Evolutionary conservation across 345 rosid genomes (phyloP).

Genomic region (Murraya koenigii): DNA sequence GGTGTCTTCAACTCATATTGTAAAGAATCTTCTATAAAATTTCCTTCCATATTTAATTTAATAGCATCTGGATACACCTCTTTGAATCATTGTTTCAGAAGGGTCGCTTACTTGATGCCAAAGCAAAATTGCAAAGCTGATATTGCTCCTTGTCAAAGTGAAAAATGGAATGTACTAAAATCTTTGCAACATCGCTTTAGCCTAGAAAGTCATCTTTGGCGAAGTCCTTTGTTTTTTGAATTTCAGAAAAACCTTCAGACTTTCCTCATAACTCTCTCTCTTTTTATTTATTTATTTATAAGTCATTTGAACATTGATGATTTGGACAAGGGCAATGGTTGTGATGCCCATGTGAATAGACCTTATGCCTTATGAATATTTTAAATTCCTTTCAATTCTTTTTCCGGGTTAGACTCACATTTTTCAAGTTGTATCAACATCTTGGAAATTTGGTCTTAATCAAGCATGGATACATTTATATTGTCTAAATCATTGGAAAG

Average conservation of each 20-base stretch:
- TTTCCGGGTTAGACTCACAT: background rate
- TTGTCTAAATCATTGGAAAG: background rate
- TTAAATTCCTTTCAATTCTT: background rate
- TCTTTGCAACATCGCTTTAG: slow-evolving; percentile 52
- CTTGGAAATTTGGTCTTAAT: background rate
- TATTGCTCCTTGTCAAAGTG: slow-evolving; percentile 58
- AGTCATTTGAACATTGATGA: too few species aligned
- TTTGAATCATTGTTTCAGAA: slow-evolving; percentile 59
- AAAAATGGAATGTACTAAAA: slow-evolving; percentile 39
- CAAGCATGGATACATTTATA: background rate
- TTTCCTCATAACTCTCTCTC: background rate
- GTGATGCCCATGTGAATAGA: background rate
- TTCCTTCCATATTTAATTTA: slow-evolving; percentile 6
- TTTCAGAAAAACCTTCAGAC: background rate
- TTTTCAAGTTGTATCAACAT: background rate
- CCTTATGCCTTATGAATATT: background rate
- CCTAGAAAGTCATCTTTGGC: slow-evolving; percentile 9
- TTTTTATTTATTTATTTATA: too few species aligned
- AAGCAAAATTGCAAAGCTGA: slow-evolving; percentile 51
- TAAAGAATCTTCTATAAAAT: background rate
- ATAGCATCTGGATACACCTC: slow-evolving; percentile 84
- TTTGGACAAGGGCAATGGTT: background rate
- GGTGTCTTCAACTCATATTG: background rate
- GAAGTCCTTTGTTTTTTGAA: background rate
- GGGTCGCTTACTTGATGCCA: slow-evolving; percentile 88